phyloP scores from a whole-genome alignment of 441 rosid genomes.

The Populus tomentosa region DNA sequence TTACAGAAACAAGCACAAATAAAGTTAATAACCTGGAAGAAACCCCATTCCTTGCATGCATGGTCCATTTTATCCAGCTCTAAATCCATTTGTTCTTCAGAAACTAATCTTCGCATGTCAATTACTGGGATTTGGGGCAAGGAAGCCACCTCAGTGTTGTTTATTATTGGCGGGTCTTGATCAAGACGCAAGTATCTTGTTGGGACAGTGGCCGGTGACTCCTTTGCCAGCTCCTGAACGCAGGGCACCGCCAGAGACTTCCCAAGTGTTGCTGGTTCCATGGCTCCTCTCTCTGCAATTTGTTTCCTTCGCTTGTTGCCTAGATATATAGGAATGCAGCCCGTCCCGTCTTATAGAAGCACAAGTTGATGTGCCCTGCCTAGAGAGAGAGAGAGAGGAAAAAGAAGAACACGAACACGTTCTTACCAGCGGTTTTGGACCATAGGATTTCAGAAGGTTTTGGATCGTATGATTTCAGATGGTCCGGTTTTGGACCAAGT shows the following conservation, averaged over 20 bases:
- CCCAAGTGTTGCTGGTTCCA: slow-evolving; percentile 8
- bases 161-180: slow-evolving; percentile 14
- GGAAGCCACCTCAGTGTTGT: not conserved
- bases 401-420: too few relatives aligned
- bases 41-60: slow-evolving; percentile 34
- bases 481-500: too few relatives aligned
- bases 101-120: slow-evolving; percentile 17
- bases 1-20: not conserved
- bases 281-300: not conserved
- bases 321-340: too few relatives aligned
- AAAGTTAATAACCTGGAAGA: slow-evolving; percentile 24
- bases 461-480: too few relatives aligned
- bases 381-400: too few relatives aligned
- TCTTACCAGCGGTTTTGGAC: too few relatives aligned
- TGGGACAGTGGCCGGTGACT: slow-evolving; percentile 16
- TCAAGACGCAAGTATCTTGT: slow-evolving; percentile 17
- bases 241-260: slow-evolving; percentile 24
- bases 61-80: slow-evolving; percentile 20
- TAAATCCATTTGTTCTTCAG: not conserved
- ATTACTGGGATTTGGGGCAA: slow-evolving; percentile 22
- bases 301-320: not conserved
- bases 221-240: slow-evolving; percentile 28
- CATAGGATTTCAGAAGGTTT: too few relatives aligned
- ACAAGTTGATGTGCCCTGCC: too few relatives aligned
- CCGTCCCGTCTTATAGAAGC: too few relatives aligned